Evolutionary conservation across 257 asterid species (phyloP), one percentile per base, ranked within the genome.

Genomic region (Catharanthus roseus): DNA sequence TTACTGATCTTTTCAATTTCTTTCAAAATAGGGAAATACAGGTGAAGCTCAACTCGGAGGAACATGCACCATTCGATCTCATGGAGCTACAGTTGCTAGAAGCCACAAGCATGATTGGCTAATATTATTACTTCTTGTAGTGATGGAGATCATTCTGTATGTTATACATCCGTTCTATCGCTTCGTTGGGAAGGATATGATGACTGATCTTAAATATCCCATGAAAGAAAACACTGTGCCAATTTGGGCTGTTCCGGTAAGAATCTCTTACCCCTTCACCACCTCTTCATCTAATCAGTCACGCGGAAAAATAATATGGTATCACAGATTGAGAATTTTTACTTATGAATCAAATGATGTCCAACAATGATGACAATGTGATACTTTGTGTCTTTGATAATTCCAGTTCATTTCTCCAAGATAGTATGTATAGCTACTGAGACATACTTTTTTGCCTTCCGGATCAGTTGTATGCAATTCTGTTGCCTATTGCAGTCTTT

Each of bases 201-300:
- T 91, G 88, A 71, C 74, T 0, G 97, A 91, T 82, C 91, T 91
- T 34, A 89, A 13, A 76, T 91, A 89, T 75, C 97, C 97, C 15
- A 74, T 91, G 86, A 88, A 89, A 81, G 91, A 82, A 7, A 86
- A 89, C 60, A 89, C 96, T 0, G 95, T 91, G 53, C 97, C 97
- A 5, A 54, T 87, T 26, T 91, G 96, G 96, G 79, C 95, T 15
- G 96, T 91, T 80, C 97, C 97, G 12, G 96, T 91, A 81, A 91
- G 96, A 72, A 29, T 54, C 49, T 70, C 38, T 56, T 5, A 26
- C 1, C 12, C 15, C 24, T 64, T 45, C 1, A 10, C 50, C 44
- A n/a, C n/a, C n/a, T n/a, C n/a, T n/a, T n/a, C 47, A 18, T 23
- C 24, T 16, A 19, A 67, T 21, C 63, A 9, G 15, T 36, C 47